Percentiles rank a stretch among this genome's conserved stretches.
Conservation (phyloP, 805 yeast genomes). For the Wickerhamomyces xylosicus region DNA sequence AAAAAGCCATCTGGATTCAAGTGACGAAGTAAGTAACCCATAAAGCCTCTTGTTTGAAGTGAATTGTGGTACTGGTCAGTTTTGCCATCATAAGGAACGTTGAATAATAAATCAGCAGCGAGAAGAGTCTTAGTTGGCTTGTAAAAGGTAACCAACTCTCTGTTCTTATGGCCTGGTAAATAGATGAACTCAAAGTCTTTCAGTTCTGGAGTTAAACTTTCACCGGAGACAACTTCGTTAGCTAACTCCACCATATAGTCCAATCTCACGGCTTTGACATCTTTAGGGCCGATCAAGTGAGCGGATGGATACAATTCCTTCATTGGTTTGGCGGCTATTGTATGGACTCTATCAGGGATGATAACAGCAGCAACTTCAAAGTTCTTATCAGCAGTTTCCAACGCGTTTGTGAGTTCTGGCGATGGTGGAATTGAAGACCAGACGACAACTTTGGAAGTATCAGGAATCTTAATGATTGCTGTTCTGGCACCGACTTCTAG, state of each 20-base stretch:
- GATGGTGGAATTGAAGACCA: constrained; percentile 54
- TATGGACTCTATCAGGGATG: constrained; percentile 56
- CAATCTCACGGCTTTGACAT: constrained; percentile 22
- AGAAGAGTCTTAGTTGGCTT: constrained; percentile 35
- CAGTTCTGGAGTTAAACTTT: constrained; percentile 30
- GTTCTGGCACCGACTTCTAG: constrained; percentile 29
- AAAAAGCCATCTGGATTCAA: constrained; percentile 30
- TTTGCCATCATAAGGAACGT: constrained; percentile 38
- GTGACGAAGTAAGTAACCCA: constrained; percentile 27
- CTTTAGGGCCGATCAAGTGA: constrained; percentile 42
- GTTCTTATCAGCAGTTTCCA: constrained; percentile 25
- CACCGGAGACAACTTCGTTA: constrained; percentile 23
- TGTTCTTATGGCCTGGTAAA: constrained; percentile 45
- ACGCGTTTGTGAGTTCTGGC: constrained; percentile 28
- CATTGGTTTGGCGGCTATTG: constrained; percentile 48
- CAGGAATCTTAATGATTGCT: constrained; percentile 23
- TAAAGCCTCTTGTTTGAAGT: constrained; percentile 35
- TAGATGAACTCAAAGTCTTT: constrained; percentile 43
- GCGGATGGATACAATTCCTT: constrained; percentile 38
- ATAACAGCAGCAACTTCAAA: constrained; percentile 37
- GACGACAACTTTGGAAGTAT: constrained; percentile 24
- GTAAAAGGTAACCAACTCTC: constrained; percentile 46
- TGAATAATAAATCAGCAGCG: constrained; percentile 54
- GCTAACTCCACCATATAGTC: constrained; percentile 28
- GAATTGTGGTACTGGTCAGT: constrained; percentile 38